Base-by-base conservation (phyloP, 257 asterid genomes). In the Forsythia viridissima region DNA sequence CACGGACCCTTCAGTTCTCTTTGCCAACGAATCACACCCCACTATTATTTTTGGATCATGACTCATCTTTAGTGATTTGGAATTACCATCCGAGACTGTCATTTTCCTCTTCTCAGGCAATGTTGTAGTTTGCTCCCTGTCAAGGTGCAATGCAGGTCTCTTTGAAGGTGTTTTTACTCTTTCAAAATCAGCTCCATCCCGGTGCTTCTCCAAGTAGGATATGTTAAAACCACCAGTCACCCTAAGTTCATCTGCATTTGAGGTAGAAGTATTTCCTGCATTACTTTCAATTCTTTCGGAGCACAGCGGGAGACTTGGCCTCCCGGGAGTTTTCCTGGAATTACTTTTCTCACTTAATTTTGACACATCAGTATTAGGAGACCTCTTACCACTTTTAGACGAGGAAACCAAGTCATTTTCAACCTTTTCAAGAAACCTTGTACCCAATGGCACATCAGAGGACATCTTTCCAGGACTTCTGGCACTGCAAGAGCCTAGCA, bases 101-200 rank as follows among this genome's bases (percentile, higher is more conserved):
- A 37, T 43, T 80, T 88, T 87, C 84, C 88, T 87, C 81, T 87
- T 90, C 78, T 76, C 80, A 55, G 88, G 67, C 77, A 82, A 81
- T 7, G 48, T 72, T 76, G 15, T 71, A 68, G 82, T 72, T 55
- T 82, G 75, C 73, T 63, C 89, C 84, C 86, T 86, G 61, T 84
- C 84, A 72, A 72, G 76, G 84, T 40, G 74, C 12, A 42, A 74
- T 68, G 30, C 37, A 76, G 82, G 68, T 71, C 39, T 79, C 79
- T 65, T 75, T 59, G 51, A 40, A 68, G 88, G 89, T 79, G 86
- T 81, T 69, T 80, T 82, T 34, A 42, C 76, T 82, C 59, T 81
- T 72, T 66, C 51, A 65, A 68, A 20, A 43, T 59, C 79, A 77
- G 72, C 80, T 76, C 73, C 82, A 72, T 88, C 84, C 48, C n/a